Base-by-base conservation (phyloP, 495 filamentous ascomycete genomes). In the Podospora australis region DNA sequence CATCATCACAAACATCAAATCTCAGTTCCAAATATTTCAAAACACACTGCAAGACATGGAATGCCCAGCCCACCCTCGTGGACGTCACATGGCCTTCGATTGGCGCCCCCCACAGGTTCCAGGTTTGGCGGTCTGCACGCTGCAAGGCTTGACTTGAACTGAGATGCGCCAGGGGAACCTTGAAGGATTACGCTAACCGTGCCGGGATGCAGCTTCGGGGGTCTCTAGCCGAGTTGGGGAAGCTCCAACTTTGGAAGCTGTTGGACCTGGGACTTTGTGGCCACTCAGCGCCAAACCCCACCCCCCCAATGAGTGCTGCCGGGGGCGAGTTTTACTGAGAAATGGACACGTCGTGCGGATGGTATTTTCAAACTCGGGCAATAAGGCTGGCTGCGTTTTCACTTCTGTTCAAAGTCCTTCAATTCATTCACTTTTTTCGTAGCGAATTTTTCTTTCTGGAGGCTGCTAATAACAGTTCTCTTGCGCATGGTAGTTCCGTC, bases 331-430 rank as follows among this genome's bases (percentile, higher is more conserved):
- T 53, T 48, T 52, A 38, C 28, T 49, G 49, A 42, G 50, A 64
- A 64, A 50, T 64, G 60, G 60, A 56, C 60, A 64, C 60, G 60
- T 64, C 60, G 57, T 59, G 60, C 57, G 51, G 32, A 56, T 53
- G 40, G 50, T 49, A 54, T 48, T 51, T 46, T n/a, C 22, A 23
- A 24, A 19, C 19, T 40, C 36, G 47, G 10, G 24, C 45, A 49
- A 41, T 48, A 57, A 57, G 49, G 49, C 44, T 58, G 50, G 49
- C 46, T 38, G 41, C 28, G 11, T 23, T 2, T 23, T 39, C 43
- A 35, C 9, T n/a, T n/a, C 43, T 47, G 20, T 13, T 22, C 41
- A 32, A 20, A 8, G 39, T 36, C 34, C 35, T 44, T 43, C 46
- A 46, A 43, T 50, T 43, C 44, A 28, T 39, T 58, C 48, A 29